Evolutionary conservation across 1,284 basidiomycete species (phyloP).

Genomic region (Prillingera fragicola): DNA sequence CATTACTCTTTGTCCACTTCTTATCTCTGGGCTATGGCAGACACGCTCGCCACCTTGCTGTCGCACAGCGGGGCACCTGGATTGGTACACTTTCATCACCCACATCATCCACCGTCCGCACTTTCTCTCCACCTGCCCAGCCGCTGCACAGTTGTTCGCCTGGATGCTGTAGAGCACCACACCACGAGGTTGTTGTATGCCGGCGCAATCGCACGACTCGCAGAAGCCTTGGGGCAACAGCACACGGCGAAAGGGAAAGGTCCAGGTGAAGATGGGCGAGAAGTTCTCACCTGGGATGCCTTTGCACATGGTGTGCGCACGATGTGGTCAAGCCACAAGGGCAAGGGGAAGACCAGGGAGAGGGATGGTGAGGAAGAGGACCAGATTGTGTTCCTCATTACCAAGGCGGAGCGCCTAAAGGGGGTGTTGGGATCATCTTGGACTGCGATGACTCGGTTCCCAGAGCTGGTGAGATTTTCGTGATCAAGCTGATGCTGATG

Average conservation of each 20-base stretch:
- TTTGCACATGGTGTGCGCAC: slow-evolving; percentile 60
- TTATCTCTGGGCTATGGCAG: no score
- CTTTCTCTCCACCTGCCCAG: slow-evolving; percentile 44
- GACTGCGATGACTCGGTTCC: slow-evolving; percentile 64
- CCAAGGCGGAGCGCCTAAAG: slow-evolving; percentile 63
- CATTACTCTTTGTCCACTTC: no score
- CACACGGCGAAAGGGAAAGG: slow-evolving; percentile 19
- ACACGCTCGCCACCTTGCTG: slow-evolving; percentile 53
- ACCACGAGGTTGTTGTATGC: slow-evolving; percentile 63
- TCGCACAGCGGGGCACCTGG: slow-evolving; percentile 54
- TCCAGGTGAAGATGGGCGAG: slow-evolving; percentile 30
- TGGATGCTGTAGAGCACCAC: slow-evolving; percentile 64
- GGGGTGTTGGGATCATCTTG: slow-evolving; percentile 60
- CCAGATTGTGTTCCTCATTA: slow-evolving; percentile 58
- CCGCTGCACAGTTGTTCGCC: slow-evolving; percentile 41
- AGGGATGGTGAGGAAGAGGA: slow-evolving; percentile 32
- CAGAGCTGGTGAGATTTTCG: slow-evolving; percentile 61
- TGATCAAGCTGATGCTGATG: background rate
- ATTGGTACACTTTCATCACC: slow-evolving; percentile 67
- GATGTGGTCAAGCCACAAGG: slow-evolving; percentile 28
- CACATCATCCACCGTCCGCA: slow-evolving; percentile 50
- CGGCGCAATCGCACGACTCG: slow-evolving; percentile 58
- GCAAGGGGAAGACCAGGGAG: slow-evolving; percentile 13
- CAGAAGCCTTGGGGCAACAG: slow-evolving; percentile 42
- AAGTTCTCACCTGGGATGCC: slow-evolving; percentile 60